phyloP scores from a whole-genome alignment of 495 filamentous ascomycete genomes.

The Penicillium cinerascens region DNA sequence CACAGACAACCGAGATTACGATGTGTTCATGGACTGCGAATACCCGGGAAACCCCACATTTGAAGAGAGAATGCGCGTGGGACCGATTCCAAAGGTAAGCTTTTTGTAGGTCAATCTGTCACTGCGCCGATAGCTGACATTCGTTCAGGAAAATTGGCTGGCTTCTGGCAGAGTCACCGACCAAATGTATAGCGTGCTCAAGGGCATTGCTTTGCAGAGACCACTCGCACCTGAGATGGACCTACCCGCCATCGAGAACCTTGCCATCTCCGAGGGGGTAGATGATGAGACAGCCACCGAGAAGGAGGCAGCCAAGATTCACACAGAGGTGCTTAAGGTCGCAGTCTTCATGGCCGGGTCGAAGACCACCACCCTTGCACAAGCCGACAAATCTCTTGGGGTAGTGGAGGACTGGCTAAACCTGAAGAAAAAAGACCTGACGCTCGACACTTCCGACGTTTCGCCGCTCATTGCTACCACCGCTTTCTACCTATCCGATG shows the following conservation, averaged over 20 bases:
- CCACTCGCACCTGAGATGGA: slow-evolving; percentile 26
- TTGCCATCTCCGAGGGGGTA: slow-evolving; percentile 19
- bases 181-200: slow-evolving; percentile 32
- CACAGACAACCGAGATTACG: slow-evolving; percentile 34
- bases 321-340: slow-evolving; percentile 31
- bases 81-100: slow-evolving; percentile 40
- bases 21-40: slow-evolving; percentile 48
- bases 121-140: not conserved
- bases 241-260: slow-evolving; percentile 27
- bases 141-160: slow-evolving; percentile 38
- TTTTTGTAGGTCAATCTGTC: not conserved
- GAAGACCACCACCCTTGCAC: slow-evolving; percentile 28
- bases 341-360: slow-evolving; percentile 37
- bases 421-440: slow-evolving; percentile 24
- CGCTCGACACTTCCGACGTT: slow-evolving; percentile 14
- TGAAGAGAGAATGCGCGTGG: slow-evolving; percentile 39
- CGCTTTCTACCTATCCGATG: slow-evolving; percentile 21
- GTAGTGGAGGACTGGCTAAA: slow-evolving; percentile 36
- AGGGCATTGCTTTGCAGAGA: slow-evolving; percentile 32
- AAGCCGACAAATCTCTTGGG: slow-evolving; percentile 30
- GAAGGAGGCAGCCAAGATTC: slow-evolving; percentile 30
- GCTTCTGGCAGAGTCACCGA: slow-evolving; percentile 35
- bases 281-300: slow-evolving; percentile 36
- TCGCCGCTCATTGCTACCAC: slow-evolving; percentile 27
- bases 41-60: slow-evolving; percentile 33